These are phyloP conservation scores for Pueraria montana DNA, from an alignment of 306 rosid genomes.

Conservation along the genomic window DNA sequence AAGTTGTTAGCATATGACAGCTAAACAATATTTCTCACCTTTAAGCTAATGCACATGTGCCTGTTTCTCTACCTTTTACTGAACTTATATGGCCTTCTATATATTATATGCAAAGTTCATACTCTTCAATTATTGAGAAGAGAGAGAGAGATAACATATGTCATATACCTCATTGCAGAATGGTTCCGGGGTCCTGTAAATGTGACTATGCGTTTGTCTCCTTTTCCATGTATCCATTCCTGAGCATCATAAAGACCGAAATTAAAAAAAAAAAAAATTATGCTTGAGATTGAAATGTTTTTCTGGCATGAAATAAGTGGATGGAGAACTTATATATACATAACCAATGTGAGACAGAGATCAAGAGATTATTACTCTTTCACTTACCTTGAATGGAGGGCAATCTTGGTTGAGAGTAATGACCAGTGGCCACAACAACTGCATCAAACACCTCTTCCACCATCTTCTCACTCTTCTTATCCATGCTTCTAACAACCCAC, in stretches of 20 bases:
- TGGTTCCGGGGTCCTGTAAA: slow-evolving; percentile 82
- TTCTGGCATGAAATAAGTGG: slow-evolving; percentile 9
- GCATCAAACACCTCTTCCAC: slow-evolving; percentile 87
- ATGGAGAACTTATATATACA: neutral
- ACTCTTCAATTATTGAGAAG: neutral
- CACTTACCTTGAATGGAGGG: slow-evolving; percentile 76
- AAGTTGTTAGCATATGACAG: neutral
- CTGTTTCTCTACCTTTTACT: neutral
- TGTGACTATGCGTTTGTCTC: slow-evolving; percentile 90
- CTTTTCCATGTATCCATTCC: slow-evolving; percentile 94
- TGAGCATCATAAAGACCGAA: slow-evolving; percentile 32
- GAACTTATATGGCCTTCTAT: neutral
- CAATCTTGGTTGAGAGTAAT: slow-evolving; percentile 84
- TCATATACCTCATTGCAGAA: slow-evolving; percentile 74
- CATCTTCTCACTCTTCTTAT: slow-evolving; percentile 54
- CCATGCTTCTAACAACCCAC: slow-evolving; percentile 78
- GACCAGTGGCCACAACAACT: slow-evolving; percentile 92
- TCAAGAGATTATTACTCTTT: neutral
- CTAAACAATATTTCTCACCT: slow-evolving; percentile 40
- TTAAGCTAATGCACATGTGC: slow-evolving; percentile 1
- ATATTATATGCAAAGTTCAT: neutral
- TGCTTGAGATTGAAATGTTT: slow-evolving; percentile 15
- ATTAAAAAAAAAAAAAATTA: neutral
- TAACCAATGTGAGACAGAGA: slow-evolving; percentile 12
- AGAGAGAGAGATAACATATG: neutral